These are phyloP conservation scores for Austroboletus novae-zelandiae DNA, from an alignment of 1,284 basidiomycete genomes.

Conservation along the genomic window DNA sequence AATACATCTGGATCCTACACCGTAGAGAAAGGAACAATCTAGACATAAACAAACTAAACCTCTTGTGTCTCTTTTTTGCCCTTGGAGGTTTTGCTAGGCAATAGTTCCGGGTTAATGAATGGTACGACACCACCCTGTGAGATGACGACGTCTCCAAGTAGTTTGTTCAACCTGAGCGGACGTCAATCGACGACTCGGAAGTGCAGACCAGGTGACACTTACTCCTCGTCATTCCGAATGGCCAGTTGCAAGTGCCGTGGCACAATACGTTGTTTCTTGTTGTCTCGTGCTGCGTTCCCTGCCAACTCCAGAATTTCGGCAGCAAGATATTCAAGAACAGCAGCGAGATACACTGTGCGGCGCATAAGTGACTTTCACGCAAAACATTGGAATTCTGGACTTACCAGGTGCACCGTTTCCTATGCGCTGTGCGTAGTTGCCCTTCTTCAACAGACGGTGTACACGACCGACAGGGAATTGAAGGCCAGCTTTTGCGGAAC, in stretches of 20 bases:
- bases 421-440: conserved; percentile 80
- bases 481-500: conserved; percentile 73
- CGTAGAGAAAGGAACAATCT: conserved; percentile 18
- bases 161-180: conserved; percentile 58
- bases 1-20: conserved; percentile 29
- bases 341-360: conserved; percentile 66
- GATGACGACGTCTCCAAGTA: conserved; percentile 84
- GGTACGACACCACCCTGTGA: conserved; percentile 92
- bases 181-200: neutral
- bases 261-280: conserved; percentile 91
- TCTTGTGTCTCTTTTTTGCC: conserved; percentile 19
- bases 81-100: conserved; percentile 43
- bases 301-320: conserved; percentile 90
- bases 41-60: conserved; percentile 21
- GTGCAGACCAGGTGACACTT: conserved; percentile 30
- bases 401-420: conserved; percentile 79
- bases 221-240: conserved; percentile 87
- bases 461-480: conserved; percentile 92
- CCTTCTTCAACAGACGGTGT: conserved; percentile 83
- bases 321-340: conserved; percentile 82
- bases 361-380: neutral
- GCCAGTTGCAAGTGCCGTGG: conserved; percentile 89
- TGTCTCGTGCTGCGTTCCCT: conserved; percentile 81
- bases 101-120: conserved; percentile 51
- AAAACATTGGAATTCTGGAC: conserved; percentile 19